Evolutionary conservation across 2,329 filamentous ascomycete species (phyloP), one percentile per base, ranked within the genome.

Genomic region (Xylariales sp.): DNA sequence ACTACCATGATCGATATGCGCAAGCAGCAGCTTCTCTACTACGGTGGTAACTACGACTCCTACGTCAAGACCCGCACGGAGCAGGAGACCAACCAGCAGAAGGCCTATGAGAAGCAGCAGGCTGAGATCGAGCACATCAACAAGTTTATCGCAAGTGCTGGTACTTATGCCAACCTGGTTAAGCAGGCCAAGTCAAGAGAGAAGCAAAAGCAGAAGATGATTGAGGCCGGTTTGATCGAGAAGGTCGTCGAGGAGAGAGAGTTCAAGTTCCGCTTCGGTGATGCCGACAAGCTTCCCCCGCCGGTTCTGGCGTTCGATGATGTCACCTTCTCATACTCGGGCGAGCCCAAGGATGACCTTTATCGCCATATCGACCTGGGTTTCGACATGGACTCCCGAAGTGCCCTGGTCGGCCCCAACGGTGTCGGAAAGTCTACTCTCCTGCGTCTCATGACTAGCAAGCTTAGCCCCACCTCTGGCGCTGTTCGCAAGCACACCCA

Each of bases 191-290:
- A 98, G 78, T 97, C 93, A 29, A 83, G 93, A 49, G 93, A 98
- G 70, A 98, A 98, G 88, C 97, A 97, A 66, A 78, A 97, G 51
- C 93, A 98, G 79, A 98, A 98, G 83, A 98, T 98, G 93, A 91
- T 97, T 77, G 93, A 94, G 54, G 93, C 98, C 57, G 93, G 93
- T 52, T 93, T 97, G 67, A 97, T 98, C 61, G 85, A 98, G 69
- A 87, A 88, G 40, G 89, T 98, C 46, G 67, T 76, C 40, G 69
- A 79, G 48, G 93, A 98, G 69, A 79, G 81, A 45, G 85, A 95
- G 59, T 98, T 98, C 72, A 91, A 84, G 41, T 98, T 98, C 84
- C 84, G 91, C 58, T 98, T 98, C 65, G 93, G 93, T 51, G 90
- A 97, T 58, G 93, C 97, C 38, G 93, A 98, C 63, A 98, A 98